A percentile compares a stretch with the other conserved stretches of the same genome.
Conservation (phyloP, 495 filamentous ascomycete species). For the Tuber borchii region DNA sequence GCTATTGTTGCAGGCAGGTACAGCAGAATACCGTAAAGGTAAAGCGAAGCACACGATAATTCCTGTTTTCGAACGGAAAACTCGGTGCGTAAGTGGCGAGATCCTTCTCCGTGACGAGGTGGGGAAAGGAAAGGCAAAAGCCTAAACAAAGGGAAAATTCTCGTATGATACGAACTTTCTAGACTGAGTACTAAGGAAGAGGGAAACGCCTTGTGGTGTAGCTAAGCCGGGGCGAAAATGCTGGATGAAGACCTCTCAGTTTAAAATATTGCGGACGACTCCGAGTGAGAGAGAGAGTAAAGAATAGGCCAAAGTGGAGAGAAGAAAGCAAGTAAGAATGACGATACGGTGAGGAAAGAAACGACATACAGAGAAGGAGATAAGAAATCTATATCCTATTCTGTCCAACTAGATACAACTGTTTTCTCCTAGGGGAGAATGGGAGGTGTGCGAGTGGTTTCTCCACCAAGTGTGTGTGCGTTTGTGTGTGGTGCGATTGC, state of each 20-base stretch:
- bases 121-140: neutral
- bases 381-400: neutral
- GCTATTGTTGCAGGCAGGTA: neutral
- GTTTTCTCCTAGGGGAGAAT: neutral
- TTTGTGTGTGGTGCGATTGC: neutral
- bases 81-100: neutral
- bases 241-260: neutral
- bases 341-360: neutral
- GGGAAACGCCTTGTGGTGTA: neutral
- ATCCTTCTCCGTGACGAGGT: neutral
- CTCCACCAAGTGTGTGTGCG: neutral
- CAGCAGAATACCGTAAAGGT: neutral
- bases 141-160: neutral
- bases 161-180: neutral
- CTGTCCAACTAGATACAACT: neutral
- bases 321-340: neutral
- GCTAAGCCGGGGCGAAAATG: neutral
- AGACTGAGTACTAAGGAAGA: neutral
- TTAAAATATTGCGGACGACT: neutral
- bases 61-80: neutral
- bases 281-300: neutral
- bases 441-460: neutral
- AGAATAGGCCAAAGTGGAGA: neutral
- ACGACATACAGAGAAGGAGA: neutral
- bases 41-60: neutral